Evolutionary conservation across 148 eudicot species (phyloP), one percentile per base, ranked within the genome.

Genomic region (Gaultheria prostrata): DNA sequence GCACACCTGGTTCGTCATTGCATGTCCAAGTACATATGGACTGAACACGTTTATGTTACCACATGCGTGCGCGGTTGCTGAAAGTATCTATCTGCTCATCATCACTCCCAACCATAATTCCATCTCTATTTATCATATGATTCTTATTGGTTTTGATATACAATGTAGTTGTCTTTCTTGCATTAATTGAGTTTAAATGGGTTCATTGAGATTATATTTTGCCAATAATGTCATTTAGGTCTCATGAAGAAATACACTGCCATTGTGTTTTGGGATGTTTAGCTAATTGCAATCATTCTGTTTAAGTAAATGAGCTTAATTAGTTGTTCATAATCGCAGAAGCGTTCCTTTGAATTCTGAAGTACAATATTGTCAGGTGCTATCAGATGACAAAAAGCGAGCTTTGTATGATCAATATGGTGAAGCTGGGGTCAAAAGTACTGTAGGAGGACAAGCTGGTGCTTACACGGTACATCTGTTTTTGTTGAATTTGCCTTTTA

Each of bases 371-470:
- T 93, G 93, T 89, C 98, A 97, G 99, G 97, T 97, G 86, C 90
- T 94, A 93, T 97, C 98, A 93, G 99, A 97, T 92, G 99, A 97
- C 87, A 90, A 94, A 85, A 94, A 94, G 87, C 91, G 99, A 89
- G 92, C 97, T 82, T 82, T 97, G 90, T 97, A 97, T 89, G 99
- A 97, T 83, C 98, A 89, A 76, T 97, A 94, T 87, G 99, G 99
- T 86, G 99, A 97, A 89, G 99, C 94, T 87, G 99, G 99, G 67
- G 91, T 97, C 72, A 97, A 91, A 87, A 94, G 96, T 89, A 59
- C 92, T 20, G 90, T 91, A 12, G 98, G 97, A 21, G 98, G 95
- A 79, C 90, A 88, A 83, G 89, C 89, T 82, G 98, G 98, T 83
- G 91, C 94, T 83, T 97, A 94, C 83, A 91, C 98, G 95, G 99